Evolutionary conservation across 305 asterid species (phyloP).

Genomic region (Solanum hybrid): DNA sequence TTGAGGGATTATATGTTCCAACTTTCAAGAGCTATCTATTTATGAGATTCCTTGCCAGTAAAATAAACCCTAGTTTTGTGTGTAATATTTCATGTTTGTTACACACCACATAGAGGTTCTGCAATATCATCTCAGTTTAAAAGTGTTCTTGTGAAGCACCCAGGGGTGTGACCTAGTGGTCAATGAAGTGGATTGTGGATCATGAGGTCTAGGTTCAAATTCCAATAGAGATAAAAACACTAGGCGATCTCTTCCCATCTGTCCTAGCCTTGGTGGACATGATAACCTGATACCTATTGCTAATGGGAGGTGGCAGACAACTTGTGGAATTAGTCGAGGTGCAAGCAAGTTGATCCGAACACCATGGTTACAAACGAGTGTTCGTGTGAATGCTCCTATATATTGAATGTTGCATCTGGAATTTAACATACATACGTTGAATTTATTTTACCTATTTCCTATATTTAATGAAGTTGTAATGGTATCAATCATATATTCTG

Average conservation of each 20-base stretch:
- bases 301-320: background rate
- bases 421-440: background rate
- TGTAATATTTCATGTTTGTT: background rate
- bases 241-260: background rate
- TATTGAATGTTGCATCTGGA: background rate
- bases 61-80: background rate
- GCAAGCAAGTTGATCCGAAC: background rate
- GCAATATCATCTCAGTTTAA: background rate
- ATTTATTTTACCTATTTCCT: background rate
- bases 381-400: background rate
- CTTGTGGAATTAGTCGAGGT: background rate
- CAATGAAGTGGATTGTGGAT: background rate
- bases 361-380: background rate
- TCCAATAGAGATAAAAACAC: background rate
- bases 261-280: background rate
- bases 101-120: background rate
- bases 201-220: background rate
- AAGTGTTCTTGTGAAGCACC: background rate
- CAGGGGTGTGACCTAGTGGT: background rate
- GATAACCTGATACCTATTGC: background rate
- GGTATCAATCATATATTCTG: background rate
- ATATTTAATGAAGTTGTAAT: background rate
- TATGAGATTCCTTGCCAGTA: background rate
- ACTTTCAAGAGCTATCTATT: background rate
- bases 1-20: background rate